Evolutionary conservation across 306 rosid genomes (phyloP).

Genomic region (Ochetophila trinervis): DNA sequence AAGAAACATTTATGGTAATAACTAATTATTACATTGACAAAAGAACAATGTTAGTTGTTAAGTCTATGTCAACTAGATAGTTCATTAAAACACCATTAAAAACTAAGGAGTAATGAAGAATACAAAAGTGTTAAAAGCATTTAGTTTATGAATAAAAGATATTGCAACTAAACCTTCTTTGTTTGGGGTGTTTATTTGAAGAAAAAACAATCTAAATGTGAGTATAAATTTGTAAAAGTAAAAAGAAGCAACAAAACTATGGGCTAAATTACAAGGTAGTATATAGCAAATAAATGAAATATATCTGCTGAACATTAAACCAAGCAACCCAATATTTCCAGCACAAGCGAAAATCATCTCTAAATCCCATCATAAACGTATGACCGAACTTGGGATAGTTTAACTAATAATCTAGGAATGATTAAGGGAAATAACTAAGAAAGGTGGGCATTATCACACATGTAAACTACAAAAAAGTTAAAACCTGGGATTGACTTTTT

Average conservation of each 20-base stretch:
- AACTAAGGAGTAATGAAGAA: background rate
- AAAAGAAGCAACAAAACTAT: background rate
- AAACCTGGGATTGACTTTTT: conserved; percentile 88
- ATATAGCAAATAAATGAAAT: background rate
- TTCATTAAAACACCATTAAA: background rate
- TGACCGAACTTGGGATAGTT: background rate
- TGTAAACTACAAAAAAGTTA: conserved; percentile 14
- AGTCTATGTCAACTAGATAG: background rate
- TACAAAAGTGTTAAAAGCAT: no score
- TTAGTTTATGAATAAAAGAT: no score
- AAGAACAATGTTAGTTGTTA: background rate
- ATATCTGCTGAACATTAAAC: conserved; percentile 1
- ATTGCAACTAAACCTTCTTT: background rate
- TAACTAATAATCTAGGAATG: background rate
- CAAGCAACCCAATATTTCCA: background rate
- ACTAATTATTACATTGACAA: background rate
- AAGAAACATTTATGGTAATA: background rate
- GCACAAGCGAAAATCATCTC: background rate
- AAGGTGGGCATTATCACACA: background rate
- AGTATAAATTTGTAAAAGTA: background rate
- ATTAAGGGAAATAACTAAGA: background rate
- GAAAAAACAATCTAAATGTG: background rate
- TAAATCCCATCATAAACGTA: background rate
- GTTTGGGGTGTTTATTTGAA: background rate
- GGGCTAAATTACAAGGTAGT: no score